Conservation (phyloP, 192 early-diverging fungal genomes). For the Backusella tuberculispora region DNA sequence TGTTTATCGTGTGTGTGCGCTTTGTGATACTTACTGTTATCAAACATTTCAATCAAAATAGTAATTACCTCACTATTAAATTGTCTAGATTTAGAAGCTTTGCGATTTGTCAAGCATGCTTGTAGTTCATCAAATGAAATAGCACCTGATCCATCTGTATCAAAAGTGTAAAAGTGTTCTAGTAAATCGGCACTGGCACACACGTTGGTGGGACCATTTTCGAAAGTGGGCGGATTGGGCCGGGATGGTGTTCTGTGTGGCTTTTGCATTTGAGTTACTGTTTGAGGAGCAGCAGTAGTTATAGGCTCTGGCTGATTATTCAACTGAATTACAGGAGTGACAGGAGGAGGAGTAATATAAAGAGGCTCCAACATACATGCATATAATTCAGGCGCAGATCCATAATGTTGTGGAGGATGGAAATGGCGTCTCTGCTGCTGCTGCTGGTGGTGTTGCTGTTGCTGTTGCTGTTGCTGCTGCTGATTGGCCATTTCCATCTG, state of each 20-base stretch:
- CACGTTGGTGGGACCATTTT: not conserved
- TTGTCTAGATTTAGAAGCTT: not conserved
- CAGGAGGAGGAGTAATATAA: not conserved
- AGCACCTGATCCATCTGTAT: not conserved
- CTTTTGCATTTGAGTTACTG: not conserved
- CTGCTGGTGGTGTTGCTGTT: not conserved
- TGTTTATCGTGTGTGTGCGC: not conserved
- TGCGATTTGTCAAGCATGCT: not conserved
- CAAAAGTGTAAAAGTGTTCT: not conserved
- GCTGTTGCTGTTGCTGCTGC: not conserved
- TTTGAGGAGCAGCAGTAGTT: not conserved
- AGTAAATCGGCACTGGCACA: not conserved
- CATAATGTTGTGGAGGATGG: not conserved
- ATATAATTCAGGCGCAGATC: not conserved
- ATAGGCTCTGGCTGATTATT: not conserved
- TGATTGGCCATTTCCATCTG: not conserved
- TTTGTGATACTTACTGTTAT: conserved; percentile 20
- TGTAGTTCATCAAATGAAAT: conserved; percentile 11
- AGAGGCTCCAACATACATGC: not conserved
- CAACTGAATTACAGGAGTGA: not conserved
- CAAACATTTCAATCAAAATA: conserved; percentile 17
- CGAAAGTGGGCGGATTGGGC: not conserved
- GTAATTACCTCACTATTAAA: conserved; percentile 4
- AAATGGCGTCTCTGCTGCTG: not conserved
- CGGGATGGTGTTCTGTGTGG: conserved; percentile 1